Evolutionary conservation across 805 yeast species (phyloP).

Genomic region (Sungouiozyma intestinalis): DNA sequence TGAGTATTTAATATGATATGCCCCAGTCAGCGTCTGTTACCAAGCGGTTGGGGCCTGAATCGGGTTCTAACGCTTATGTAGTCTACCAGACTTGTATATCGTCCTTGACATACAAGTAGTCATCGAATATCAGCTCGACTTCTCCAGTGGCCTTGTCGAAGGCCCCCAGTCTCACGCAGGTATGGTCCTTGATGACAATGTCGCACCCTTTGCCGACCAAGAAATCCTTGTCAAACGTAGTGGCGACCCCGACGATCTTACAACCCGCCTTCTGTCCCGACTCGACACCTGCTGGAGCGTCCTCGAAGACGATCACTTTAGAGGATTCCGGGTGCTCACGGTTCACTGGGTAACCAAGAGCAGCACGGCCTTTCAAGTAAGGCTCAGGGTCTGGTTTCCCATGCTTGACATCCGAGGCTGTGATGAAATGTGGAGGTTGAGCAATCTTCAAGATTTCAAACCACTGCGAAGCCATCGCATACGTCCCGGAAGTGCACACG

Average conservation of each 20-base stretch:
- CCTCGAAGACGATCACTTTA: slow-evolving; percentile 65
- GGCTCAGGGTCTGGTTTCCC: slow-evolving; percentile 90
- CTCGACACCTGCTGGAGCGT: slow-evolving; percentile 79
- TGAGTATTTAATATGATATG: neutral
- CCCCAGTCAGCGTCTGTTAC: neutral
- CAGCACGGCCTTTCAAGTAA: slow-evolving; percentile 46
- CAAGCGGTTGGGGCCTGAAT: too few species aligned
- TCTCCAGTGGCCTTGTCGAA: slow-evolving; percentile 37
- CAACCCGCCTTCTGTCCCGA: slow-evolving; percentile 84
- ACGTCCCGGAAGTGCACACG: slow-evolving; percentile 78
- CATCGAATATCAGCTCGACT: slow-evolving; percentile 29
- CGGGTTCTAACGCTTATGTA: too few species aligned
- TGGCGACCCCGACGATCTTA: slow-evolving; percentile 70
- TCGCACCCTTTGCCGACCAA: slow-evolving; percentile 72
- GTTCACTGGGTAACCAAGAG: slow-evolving; percentile 30
- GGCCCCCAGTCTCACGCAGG: slow-evolving; percentile 46
- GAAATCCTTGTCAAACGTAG: slow-evolving; percentile 60
- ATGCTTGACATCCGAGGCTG: slow-evolving; percentile 65
- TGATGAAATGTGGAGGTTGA: slow-evolving; percentile 66
- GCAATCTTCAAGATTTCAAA: slow-evolving; percentile 50
- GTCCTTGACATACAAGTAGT: slow-evolving; percentile 31
- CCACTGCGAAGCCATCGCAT: slow-evolving; percentile 71
- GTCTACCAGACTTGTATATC: slow-evolving; percentile 29
- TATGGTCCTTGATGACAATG: slow-evolving; percentile 67
- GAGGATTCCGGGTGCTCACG: slow-evolving; percentile 29